phyloP scores from a whole-genome alignment of 2,329 filamentous ascomycete species.

The Scytalidium lignicola region DNA sequence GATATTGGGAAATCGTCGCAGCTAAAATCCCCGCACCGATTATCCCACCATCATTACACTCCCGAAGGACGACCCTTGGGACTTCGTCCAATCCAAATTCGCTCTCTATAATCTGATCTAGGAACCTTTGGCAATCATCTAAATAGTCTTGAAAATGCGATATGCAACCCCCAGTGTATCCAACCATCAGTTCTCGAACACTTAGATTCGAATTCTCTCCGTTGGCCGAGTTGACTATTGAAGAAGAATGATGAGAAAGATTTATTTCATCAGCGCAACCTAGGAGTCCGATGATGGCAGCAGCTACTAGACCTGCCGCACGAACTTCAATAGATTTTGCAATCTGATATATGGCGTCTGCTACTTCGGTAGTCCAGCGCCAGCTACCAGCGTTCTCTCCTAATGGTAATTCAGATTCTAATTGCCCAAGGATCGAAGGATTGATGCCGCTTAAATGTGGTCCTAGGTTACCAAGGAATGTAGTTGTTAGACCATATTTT shows the following conservation, averaged over 20 bases:
- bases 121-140: constrained; percentile 61
- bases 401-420: constrained; percentile 49
- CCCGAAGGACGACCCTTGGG: constrained; percentile 43
- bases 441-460: constrained; percentile 39
- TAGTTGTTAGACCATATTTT: constrained; percentile 52
- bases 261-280: constrained; percentile 63
- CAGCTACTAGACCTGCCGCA: constrained; percentile 69
- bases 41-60: constrained; percentile 58
- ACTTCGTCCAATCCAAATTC: constrained; percentile 31
- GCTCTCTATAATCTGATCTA: constrained; percentile 48
- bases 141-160: constrained; percentile 74
- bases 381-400: constrained; percentile 42
- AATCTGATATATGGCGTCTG: constrained; percentile 57
- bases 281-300: constrained; percentile 65
- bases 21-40: constrained; percentile 57
- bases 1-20: constrained; percentile 23
- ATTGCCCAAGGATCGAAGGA: constrained; percentile 38
- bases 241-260: constrained; percentile 9
- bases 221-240: constrained; percentile 1
- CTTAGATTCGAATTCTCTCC: constrained; percentile 22
- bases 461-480: constrained; percentile 66
- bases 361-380: constrained; percentile 57
- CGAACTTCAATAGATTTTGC: constrained; percentile 66
- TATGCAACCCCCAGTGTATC: constrained; percentile 77
- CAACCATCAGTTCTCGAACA: constrained; percentile 63